phyloP scores from a whole-genome alignment of 176 grass and related monocot genomes.

The Thinopyrum elongatum region DNA sequence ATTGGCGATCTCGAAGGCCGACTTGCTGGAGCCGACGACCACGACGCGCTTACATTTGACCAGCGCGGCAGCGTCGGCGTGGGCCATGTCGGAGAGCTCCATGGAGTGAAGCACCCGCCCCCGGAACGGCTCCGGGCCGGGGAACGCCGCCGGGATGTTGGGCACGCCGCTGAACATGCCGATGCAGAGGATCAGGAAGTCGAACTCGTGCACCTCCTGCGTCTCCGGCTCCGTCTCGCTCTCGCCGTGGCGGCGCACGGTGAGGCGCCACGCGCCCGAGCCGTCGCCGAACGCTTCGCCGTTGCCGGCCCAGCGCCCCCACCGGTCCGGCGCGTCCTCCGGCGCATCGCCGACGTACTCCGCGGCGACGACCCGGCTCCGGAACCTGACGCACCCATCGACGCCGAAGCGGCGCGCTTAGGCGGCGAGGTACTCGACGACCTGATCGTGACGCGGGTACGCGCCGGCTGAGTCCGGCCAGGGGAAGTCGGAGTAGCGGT shows the following conservation, averaged over 20 bases:
- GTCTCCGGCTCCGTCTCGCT: background rate
- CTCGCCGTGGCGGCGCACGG: background rate
- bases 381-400: slow-evolving; percentile 44
- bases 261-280: slow-evolving; percentile 26
- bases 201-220: slow-evolving; percentile 46
- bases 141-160: slow-evolving; percentile 54
- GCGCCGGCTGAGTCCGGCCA: slow-evolving; percentile 50
- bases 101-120: slow-evolving; percentile 62
- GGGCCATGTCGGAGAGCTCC: slow-evolving; percentile 47
- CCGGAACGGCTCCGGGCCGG: slow-evolving; percentile 52
- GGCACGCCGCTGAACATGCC: slow-evolving; percentile 76
- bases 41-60: slow-evolving; percentile 46
- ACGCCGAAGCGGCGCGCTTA: slow-evolving; percentile 68
- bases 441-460: background rate
- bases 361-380: slow-evolving; percentile 30
- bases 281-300: slow-evolving; percentile 60
- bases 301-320: slow-evolving; percentile 62
- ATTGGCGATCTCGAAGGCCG: slow-evolving; percentile 34
- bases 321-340: background rate
- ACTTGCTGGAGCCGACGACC: slow-evolving; percentile 44
- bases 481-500: slow-evolving; percentile 66
- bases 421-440: background rate
- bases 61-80: slow-evolving; percentile 29
- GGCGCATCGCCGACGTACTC: slow-evolving; percentile 24
- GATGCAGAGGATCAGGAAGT: slow-evolving; percentile 77